These are phyloP conservation scores for Candida tibetensis DNA, from an alignment of 805 yeast genomes.

Conservation along the genomic window DNA sequence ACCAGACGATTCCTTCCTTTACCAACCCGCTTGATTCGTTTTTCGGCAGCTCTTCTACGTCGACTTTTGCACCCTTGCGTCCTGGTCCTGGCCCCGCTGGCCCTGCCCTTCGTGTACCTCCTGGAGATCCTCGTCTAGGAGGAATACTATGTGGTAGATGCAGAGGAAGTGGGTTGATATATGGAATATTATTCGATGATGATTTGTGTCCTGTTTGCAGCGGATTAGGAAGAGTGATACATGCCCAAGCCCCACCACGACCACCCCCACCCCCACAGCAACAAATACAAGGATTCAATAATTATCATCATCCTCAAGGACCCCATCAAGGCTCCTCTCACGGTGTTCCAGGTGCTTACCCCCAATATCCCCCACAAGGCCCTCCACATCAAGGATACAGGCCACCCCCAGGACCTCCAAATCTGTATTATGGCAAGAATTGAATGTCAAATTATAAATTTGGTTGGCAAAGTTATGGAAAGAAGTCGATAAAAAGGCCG, in stretches of 20 bases:
- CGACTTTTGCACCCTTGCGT: constrained; percentile 3
- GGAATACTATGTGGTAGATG: constrained; percentile 74
- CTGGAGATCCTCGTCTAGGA: constrained; percentile 77
- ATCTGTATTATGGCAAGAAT: too few relatives aligned
- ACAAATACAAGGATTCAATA: too few relatives aligned
- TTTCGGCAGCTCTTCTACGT: constrained; percentile 5
- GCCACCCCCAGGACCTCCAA: not conserved
- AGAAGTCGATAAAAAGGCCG: too few relatives aligned
- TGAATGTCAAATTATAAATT: too few relatives aligned
- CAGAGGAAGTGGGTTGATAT: constrained; percentile 58
- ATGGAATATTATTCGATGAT: constrained; percentile 52
- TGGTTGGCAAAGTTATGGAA: too few relatives aligned
- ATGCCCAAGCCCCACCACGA: constrained; percentile 1
- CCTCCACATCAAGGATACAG: constrained; percentile 1
- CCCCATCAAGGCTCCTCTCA: too few relatives aligned
- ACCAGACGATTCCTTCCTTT: not conserved
- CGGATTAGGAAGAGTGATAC: constrained; percentile 60
- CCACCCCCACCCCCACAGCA: too few relatives aligned
- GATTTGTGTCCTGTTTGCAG: constrained; percentile 62
- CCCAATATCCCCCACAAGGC: too few relatives aligned
- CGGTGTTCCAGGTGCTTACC: too few relatives aligned
- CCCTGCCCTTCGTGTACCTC: constrained; percentile 41
- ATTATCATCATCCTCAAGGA: too few relatives aligned
- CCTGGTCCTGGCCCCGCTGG: constrained; percentile 3
- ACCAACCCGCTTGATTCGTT: constrained; percentile 1